phyloP scores from a whole-genome alignment of 768 basidiomycete genomes.

The Calocybe indica region DNA sequence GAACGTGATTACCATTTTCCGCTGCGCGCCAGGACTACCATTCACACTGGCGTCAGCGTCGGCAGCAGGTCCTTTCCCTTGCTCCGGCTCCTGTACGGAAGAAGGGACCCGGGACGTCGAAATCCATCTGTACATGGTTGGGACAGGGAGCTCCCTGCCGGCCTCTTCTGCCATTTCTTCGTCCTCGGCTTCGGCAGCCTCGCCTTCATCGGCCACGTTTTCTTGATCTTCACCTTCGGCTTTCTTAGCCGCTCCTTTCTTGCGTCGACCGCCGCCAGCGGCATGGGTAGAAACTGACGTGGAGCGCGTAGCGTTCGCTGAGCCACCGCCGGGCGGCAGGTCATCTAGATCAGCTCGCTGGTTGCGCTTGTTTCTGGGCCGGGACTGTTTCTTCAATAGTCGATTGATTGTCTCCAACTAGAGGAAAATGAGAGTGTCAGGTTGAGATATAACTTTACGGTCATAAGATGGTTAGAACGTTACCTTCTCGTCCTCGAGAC shows the following conservation, averaged over 20 bases:
- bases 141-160: slow-evolving; percentile 20
- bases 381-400: slow-evolving; percentile 78
- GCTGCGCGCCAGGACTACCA: slow-evolving; percentile 6
- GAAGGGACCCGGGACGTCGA: slow-evolving; percentile 40
- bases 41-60: slow-evolving; percentile 3
- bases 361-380: slow-evolving; percentile 55
- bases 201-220: slow-evolving; percentile 30
- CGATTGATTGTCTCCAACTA: slow-evolving; percentile 88
- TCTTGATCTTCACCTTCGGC: slow-evolving; percentile 38
- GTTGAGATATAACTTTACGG: no score
- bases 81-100: not conserved
- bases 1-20: slow-evolving; percentile 43
- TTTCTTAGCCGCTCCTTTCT: slow-evolving; percentile 14
- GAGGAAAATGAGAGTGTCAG: not conserved
- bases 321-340: slow-evolving; percentile 14
- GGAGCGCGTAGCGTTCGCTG: slow-evolving; percentile 17
- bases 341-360: slow-evolving; percentile 35
- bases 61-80: not conserved
- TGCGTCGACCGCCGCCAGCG: slow-evolving; percentile 1
- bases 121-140: slow-evolving; percentile 71
- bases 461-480: not conserved
- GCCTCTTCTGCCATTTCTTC: slow-evolving; percentile 26
- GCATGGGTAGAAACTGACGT: slow-evolving; percentile 16
- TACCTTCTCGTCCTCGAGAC: slow-evolving; percentile 75
- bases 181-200: slow-evolving; percentile 23